These are phyloP conservation scores for Suillus spraguei DNA, from an alignment of 768 basidiomycete species.

Conservation along the genomic window DNA sequence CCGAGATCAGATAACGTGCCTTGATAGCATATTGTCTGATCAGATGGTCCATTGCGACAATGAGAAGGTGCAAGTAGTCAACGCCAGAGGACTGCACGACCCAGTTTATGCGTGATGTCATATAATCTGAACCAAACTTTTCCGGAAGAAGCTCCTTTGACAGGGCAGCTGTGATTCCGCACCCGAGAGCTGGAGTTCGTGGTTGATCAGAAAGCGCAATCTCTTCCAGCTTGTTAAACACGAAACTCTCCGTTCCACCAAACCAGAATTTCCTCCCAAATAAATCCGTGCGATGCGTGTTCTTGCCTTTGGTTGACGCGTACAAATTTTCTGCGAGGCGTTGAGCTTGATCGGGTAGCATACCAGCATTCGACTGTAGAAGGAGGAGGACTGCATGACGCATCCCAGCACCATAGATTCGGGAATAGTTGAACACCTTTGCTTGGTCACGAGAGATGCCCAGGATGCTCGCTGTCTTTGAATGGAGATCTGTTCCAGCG, in stretches of 20 bases:
- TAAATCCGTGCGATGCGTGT: constrained; percentile 72
- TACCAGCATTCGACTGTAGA: constrained; percentile 78
- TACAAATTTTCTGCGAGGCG: constrained; percentile 85
- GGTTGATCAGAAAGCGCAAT: constrained; percentile 88
- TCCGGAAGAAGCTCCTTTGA: constrained; percentile 85
- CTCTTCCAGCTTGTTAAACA: constrained; percentile 98
- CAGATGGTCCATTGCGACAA: constrained; percentile 93
- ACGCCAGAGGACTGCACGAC: constrained; percentile 98
- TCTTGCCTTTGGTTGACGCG: constrained; percentile 90
- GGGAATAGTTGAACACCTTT: constrained; percentile 98
- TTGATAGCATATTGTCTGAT: constrained; percentile 78
- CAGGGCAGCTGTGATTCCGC: constrained; percentile 92
- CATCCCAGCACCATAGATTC: constrained; percentile 98
- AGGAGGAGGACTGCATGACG: constrained; percentile 89
- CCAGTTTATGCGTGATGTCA: constrained; percentile 99
- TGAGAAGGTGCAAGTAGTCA: constrained; percentile 95
- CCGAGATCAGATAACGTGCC: constrained; percentile 93
- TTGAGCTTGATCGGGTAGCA: constrained; percentile 79
- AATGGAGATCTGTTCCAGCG: constrained; percentile 93
- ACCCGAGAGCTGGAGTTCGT: constrained; percentile 90
- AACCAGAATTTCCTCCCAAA: constrained; percentile 93
- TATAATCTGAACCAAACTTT: constrained; percentile 82
- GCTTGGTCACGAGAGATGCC: constrained; percentile 94
- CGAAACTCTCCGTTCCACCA: constrained; percentile 92
- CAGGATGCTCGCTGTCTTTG: constrained; percentile 92